These are phyloP conservation scores for Sporisorium reilianum DNA, from an alignment of 1,284 basidiomycete genomes.

Conservation along the genomic window DNA sequence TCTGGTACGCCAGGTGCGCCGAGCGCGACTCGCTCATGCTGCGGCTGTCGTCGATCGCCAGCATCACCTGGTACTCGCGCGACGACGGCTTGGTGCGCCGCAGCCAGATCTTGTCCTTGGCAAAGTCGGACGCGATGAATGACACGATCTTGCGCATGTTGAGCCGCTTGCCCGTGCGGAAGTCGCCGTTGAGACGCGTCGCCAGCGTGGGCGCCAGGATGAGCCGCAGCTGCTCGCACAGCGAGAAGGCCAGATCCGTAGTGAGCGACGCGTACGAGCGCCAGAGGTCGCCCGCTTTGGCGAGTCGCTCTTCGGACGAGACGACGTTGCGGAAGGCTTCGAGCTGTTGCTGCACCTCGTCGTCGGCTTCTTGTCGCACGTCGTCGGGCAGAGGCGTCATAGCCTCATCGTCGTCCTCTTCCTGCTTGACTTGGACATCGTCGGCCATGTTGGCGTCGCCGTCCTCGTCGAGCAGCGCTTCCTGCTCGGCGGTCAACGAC, in stretches of 20 bases:
- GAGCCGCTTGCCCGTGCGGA: slow-evolving; percentile 94
- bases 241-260: slow-evolving; percentile 85
- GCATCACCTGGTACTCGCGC: slow-evolving; percentile 94
- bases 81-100: slow-evolving; percentile 91
- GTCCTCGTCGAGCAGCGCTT: slow-evolving; percentile 35
- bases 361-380: slow-evolving; percentile 49
- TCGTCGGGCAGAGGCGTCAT: slow-evolving; percentile 62
- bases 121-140: slow-evolving; percentile 98
- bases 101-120: slow-evolving; percentile 99
- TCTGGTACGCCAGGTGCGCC: slow-evolving; percentile 93
- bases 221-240: slow-evolving; percentile 88
- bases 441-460: slow-evolving; percentile 43
- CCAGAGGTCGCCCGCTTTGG: slow-evolving; percentile 83
- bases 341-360: slow-evolving; percentile 62
- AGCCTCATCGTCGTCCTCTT: slow-evolving; percentile 42
- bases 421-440: slow-evolving; percentile 76
- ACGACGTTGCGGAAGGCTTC: slow-evolving; percentile 76
- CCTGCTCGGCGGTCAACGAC: slow-evolving; percentile 27
- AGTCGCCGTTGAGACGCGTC: slow-evolving; percentile 94
- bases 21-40: slow-evolving; percentile 96
- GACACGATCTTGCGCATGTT: slow-evolving; percentile 99
- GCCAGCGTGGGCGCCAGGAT: slow-evolving; percentile 95
- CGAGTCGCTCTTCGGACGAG: slow-evolving; percentile 73
- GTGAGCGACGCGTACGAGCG: slow-evolving; percentile 89
- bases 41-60: slow-evolving; percentile 94